phyloP scores from a whole-genome alignment of 2,329 filamentous ascomycete genomes.

The Davidsoniella neocaledoniae region DNA sequence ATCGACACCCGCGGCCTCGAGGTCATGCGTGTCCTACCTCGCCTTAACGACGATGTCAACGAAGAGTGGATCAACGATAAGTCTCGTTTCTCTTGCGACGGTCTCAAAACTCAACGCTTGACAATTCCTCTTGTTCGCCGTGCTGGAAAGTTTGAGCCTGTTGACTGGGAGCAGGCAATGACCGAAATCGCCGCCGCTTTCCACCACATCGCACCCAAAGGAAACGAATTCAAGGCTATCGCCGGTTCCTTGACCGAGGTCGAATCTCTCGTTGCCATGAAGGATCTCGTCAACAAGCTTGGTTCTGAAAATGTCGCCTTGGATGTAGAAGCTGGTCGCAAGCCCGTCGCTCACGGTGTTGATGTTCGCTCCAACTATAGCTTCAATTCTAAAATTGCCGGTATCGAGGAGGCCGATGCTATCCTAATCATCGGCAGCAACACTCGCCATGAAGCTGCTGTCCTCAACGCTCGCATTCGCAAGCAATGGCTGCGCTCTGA shows the following conservation, averaged over 20 bases:
- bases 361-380: constrained; percentile 89
- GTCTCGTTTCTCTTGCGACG: constrained; percentile 88
- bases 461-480: constrained; percentile 87
- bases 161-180: constrained; percentile 89
- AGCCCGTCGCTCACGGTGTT: constrained; percentile 77
- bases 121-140: constrained; percentile 82
- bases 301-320: constrained; percentile 91
- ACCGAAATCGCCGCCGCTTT: constrained; percentile 72
- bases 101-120: constrained; percentile 85
- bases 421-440: constrained; percentile 92
- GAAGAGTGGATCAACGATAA: constrained; percentile 99
- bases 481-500: constrained; percentile 97
- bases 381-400: constrained; percentile 91
- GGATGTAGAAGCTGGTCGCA: constrained; percentile 69
- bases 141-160: constrained; percentile 80
- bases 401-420: constrained; percentile 82
- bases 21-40: constrained; percentile 85
- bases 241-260: constrained; percentile 83
- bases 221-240: constrained; percentile 90
- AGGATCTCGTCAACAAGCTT: constrained; percentile 91
- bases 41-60: constrained; percentile 94
- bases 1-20: constrained; percentile 86
- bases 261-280: constrained; percentile 87
- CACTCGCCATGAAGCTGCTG: constrained; percentile 84
- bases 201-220: constrained; percentile 62